Base-by-base conservation (phyloP, 129 eudicot genomes). In the Tagetes erecta region DNA sequence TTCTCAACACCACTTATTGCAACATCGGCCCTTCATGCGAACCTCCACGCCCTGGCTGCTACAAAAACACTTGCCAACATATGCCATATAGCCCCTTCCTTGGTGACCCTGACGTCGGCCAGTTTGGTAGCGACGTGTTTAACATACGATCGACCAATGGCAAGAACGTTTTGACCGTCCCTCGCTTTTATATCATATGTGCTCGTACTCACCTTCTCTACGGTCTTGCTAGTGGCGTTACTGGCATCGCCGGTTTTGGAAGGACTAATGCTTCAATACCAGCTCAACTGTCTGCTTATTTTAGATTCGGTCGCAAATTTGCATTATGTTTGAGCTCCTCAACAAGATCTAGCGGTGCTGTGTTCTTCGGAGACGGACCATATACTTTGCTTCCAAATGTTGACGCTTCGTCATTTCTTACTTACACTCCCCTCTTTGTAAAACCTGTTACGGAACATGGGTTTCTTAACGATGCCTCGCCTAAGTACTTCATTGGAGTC, bases 181-280 rank as follows among this genome's bases (percentile, higher is more conserved):
- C 85, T 4, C 69, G 45, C 3, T 50, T 83, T 13, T 78, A 80
- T 53, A 78, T 80, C 49, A 74, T 72, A 5, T 83, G 91, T 35
- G 87, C 70, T 58, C 33, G 34, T 34, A 33, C 53, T 85, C 2
- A 66, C 74, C 0, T 10, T 69, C 9, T 31, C 40, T 78, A 83
- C 42, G 87, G 91, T n/a, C 84, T 83, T 3, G 86, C 87, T 8
- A 71, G 36, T 9, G 87, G 85, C 3, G 87, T 83, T n/a, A 77
- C 38, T 31, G 91, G 91, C 45, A 74, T 80, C 70, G 91, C 87
- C 10, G 91, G 87, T 12, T 77, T 86, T 0, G 87, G 87, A 65
- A 77, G 85, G 77, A 63, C 74, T 27, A 39, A 49, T 36, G 76
- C 81, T 12, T 76, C 87, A 2, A 60, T 83, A 6, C 87, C 87